These are phyloP conservation scores for Takashimella tepidaria DNA, from an alignment of 1,284 basidiomycete species.

Conservation along the genomic window DNA sequence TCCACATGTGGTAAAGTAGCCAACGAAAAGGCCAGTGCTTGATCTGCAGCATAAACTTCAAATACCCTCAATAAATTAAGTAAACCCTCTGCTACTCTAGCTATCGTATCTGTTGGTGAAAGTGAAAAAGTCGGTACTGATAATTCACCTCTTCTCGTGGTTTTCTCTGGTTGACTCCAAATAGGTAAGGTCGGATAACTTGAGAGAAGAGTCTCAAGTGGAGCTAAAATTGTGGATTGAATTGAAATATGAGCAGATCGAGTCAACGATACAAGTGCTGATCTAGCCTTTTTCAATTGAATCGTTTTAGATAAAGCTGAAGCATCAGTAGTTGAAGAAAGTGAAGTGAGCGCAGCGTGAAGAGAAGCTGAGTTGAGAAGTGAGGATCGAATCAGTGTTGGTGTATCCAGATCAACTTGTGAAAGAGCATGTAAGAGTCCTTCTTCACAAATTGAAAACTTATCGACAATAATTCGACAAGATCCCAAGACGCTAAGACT, in stretches of 20 bases:
- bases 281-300: slow-evolving; percentile 58
- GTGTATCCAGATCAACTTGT: slow-evolving; percentile 63
- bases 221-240: slow-evolving; percentile 75
- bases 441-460: slow-evolving; percentile 61
- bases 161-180: slow-evolving; percentile 57
- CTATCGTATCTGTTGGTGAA: slow-evolving; percentile 81
- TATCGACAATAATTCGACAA: slow-evolving; percentile 64
- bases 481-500: slow-evolving; percentile 75
- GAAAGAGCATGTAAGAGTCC: slow-evolving; percentile 59
- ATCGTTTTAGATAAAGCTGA: slow-evolving; percentile 14
- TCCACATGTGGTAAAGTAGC: slow-evolving; percentile 71
- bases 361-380: slow-evolving; percentile 73
- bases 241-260: slow-evolving; percentile 68
- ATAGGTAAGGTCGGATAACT: slow-evolving; percentile 63
- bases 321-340: slow-evolving; percentile 14
- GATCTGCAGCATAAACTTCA: slow-evolving; percentile 88
- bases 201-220: slow-evolving; percentile 69
- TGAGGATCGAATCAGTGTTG: slow-evolving; percentile 70
- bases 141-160: slow-evolving; percentile 54
- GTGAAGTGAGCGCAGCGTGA: slow-evolving; percentile 57
- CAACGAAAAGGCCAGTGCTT: slow-evolving; percentile 82
- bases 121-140: slow-evolving; percentile 89
- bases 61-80: slow-evolving; percentile 89
- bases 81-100: slow-evolving; percentile 83
- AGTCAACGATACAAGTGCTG: slow-evolving; percentile 63